Percentiles rank a stretch among this genome's conserved stretches.
phyloP scores from a whole-genome alignment of 23 red algal species.

The Gracilaria domingensis region DNA sequence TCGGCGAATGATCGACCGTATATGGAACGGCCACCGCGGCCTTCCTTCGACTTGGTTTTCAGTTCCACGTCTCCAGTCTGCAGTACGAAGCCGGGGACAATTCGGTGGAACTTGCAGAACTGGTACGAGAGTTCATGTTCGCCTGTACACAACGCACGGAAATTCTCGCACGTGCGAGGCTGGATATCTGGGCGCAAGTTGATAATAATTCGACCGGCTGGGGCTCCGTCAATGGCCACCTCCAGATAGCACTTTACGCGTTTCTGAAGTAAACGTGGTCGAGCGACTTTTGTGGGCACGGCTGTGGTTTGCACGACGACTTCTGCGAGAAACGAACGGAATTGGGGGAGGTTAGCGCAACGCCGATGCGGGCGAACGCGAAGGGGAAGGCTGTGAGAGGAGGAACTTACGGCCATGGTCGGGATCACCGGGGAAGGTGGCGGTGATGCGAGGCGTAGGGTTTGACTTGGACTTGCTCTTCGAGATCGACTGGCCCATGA shows the following conservation, averaged over 20 bases:
- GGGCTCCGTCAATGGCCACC: conserved; percentile 67
- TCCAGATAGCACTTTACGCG: conserved; percentile 81
- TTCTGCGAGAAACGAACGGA: conserved; percentile 16
- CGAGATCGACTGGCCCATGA: conserved; percentile 52
- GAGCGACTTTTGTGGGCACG: conserved; percentile 33
- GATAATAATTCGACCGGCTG: conserved; percentile 76
- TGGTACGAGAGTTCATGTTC: conserved; percentile 78
- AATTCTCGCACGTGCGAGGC: conserved; percentile 93
- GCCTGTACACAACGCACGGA: conserved; percentile 66
- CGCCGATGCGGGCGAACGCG: neutral
- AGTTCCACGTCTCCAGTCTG: conserved; percentile 92
- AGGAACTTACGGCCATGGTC: conserved; percentile 70
- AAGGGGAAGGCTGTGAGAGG: neutral
- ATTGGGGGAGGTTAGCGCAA: neutral
- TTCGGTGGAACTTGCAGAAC: conserved; percentile 87
- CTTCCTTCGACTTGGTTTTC: conserved; percentile 78
- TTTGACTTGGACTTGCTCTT: conserved; percentile 43
- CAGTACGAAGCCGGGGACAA: conserved; percentile 91
- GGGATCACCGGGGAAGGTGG: conserved; percentile 71
- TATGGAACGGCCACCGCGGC: conserved; percentile 89
- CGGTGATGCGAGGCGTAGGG: conserved; percentile 51
- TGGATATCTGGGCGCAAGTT: conserved; percentile 75
- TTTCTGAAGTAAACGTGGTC: conserved; percentile 44
- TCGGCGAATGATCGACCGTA: conserved; percentile 92
- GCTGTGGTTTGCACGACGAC: conserved; percentile 47